Percentiles rank a stretch among this genome's conserved stretches.
These are phyloP conservation scores for Stevia rebaudiana DNA, from an alignment of 140 eudicot genomes.

Conservation along the genomic window DNA sequence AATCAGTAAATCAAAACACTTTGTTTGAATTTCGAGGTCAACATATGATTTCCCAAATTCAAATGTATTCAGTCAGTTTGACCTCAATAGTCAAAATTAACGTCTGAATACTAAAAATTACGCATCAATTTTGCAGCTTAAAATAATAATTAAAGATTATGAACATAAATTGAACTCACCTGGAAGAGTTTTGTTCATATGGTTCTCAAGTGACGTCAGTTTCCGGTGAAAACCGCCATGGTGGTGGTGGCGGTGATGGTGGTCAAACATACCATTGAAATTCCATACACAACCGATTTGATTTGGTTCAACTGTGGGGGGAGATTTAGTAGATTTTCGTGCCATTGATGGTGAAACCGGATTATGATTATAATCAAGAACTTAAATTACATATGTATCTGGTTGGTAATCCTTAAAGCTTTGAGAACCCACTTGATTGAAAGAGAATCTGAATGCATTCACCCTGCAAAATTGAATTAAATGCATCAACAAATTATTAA, in stretches of 20 bases:
- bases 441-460: neutral
- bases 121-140: neutral
- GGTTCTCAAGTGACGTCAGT: slow-evolving; percentile 37
- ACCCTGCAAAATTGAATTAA: slow-evolving; percentile 21
- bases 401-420: slow-evolving; percentile 13
- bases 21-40: slow-evolving; percentile 17
- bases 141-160: neutral
- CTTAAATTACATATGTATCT: slow-evolving; percentile 16
- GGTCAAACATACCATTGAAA: slow-evolving; percentile 43
- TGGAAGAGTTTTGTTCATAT: slow-evolving; percentile 17
- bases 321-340: slow-evolving; percentile 23
- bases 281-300: slow-evolving; percentile 49
- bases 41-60: neutral
- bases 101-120: neutral
- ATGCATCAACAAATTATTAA: neutral
- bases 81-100: slow-evolving; percentile 1
- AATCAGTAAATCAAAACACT: neutral
- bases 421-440: neutral
- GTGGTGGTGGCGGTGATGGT: slow-evolving; percentile 31
- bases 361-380: slow-evolving; percentile 20
- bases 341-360: slow-evolving; percentile 24
- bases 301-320: slow-evolving; percentile 30
- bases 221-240: slow-evolving; percentile 28
- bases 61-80: neutral
- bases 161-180: slow-evolving; percentile 29